Conservation (phyloP, 2,329 filamentous ascomycete genomes). For the Trichoderma sp. region DNA sequence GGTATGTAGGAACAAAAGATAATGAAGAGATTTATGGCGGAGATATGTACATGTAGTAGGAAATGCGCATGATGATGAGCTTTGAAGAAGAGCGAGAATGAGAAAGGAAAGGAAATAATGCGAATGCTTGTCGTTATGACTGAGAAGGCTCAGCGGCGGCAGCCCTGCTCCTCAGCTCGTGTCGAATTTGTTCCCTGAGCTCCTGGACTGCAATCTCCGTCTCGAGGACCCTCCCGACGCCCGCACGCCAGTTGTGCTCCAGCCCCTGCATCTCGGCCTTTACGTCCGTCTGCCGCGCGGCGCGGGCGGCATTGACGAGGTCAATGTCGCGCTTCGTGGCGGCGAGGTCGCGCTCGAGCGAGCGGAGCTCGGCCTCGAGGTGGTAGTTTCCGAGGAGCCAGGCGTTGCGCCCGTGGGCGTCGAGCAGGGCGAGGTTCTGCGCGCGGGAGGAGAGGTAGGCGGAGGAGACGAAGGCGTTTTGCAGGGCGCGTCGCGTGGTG, state of each 20-base stretch:
- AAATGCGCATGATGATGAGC: background rate
- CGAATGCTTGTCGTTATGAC: background rate
- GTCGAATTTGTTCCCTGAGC: conserved; percentile 67
- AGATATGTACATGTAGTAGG: background rate
- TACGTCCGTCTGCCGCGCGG: conserved; percentile 69
- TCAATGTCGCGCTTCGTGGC: conserved; percentile 70
- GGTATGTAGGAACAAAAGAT: background rate
- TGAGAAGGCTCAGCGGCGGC: conserved; percentile 4
- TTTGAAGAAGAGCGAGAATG: background rate
- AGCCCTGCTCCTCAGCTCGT: conserved; percentile 53
- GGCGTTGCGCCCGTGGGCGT: conserved; percentile 81
- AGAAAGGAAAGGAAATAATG: background rate
- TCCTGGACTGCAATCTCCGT: conserved; percentile 81
- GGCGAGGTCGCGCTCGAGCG: conserved; percentile 74
- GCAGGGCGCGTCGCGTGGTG: conserved; percentile 59
- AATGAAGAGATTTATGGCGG: background rate
- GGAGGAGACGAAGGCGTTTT: conserved; percentile 53
- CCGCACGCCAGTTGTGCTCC: conserved; percentile 77
- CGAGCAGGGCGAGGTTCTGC: conserved; percentile 69
- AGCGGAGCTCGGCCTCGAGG: conserved; percentile 66
- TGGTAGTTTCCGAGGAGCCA: conserved; percentile 87
- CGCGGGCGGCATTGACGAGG: conserved; percentile 69
- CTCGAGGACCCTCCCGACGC: conserved; percentile 79
- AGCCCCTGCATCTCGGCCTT: conserved; percentile 72
- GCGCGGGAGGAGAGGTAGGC: conserved; percentile 57